These are phyloP conservation scores for Terfezia boudieri DNA, from an alignment of 495 filamentous ascomycete species.

Conservation along the genomic window DNA sequence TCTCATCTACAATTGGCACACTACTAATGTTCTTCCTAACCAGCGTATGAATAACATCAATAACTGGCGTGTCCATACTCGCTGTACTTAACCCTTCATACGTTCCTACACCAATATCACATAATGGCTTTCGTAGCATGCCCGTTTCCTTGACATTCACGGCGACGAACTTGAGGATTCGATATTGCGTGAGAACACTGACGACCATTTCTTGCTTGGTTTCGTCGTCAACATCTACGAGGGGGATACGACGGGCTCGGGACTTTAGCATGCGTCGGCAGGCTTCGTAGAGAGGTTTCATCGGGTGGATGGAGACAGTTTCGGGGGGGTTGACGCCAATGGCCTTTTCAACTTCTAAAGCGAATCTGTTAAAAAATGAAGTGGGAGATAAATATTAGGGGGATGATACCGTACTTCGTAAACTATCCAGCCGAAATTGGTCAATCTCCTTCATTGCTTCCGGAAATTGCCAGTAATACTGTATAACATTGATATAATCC, in stretches of 20 bases:
- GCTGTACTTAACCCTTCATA: conserved; percentile 63
- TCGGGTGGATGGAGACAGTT: conserved; percentile 83
- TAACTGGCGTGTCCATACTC: conserved; percentile 76
- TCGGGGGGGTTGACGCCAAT: conserved; percentile 80
- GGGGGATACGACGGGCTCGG: conserved; percentile 73
- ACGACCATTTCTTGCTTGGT: conserved; percentile 82
- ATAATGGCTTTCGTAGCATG: conserved; percentile 66
- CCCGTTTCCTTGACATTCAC: conserved; percentile 88
- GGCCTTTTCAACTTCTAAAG: conserved; percentile 73
- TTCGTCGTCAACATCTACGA: conserved; percentile 89
- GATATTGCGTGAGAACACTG: conserved; percentile 91
- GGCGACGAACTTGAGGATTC: conserved; percentile 94
- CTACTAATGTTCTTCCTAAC: conserved; percentile 85
- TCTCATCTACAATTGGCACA: conserved; percentile 73
- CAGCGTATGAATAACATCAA: conserved; percentile 86
- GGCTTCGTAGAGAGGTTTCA: conserved; percentile 77
- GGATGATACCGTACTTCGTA: conserved; percentile 44
- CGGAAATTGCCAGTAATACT: conserved; percentile 98
- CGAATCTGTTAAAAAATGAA: not conserved
- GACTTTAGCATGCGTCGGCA: conserved; percentile 87
- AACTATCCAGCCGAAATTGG: conserved; percentile 78
- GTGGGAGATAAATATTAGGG: not conserved
- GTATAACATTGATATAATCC: conserved; percentile 96
- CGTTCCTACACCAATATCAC: conserved; percentile 68
- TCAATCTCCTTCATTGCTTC: conserved; percentile 73